Evolutionary conservation across 768 basidiomycete genomes (phyloP), one percentile per base, ranked within the genome.

Genomic region (Trametes gibbosa): DNA sequence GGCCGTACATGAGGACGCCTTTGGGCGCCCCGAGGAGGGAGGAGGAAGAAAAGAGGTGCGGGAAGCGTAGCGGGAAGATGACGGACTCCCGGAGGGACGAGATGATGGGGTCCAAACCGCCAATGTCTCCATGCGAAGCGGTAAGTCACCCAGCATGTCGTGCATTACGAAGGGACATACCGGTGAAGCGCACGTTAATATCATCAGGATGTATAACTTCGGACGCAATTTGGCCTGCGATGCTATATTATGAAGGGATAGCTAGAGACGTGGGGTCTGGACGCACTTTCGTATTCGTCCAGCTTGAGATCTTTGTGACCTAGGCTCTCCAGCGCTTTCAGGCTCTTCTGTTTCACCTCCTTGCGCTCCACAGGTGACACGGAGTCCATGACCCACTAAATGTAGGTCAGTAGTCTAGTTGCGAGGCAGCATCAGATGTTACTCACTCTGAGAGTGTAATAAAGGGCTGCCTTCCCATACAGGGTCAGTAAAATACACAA

Each of bases 181-280:
- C 93, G 23, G 80, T 72, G 71, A 95, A 95, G 21, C 76, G 77
- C 48, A 90, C 81, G 48, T 80, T 74, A 54, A 96, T 95, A 67
- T 95, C 91, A 70, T 95, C 92, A 2, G 93, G 92, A 65, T 92
- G 89, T 61, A 98, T 92, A 21, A 98, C 85, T 67, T 98, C 95
- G 39, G 88, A 90, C 4, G 96, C 92, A 56, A 98, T 93, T 41
- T 86, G 86, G 58, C 84, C 90, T 91, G 61, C 2, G 23, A 29
- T 57, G 23, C 63, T n/a, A 63, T 23, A 27, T 24, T 51, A 29
- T 10, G 29, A n/a, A 53, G 25, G 35, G 46, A 62, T 29, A 39
- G 56, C 50, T 21, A 25, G 14, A 14, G 17, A 40, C 10, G 13
- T 14, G 12, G 24, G 25, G n/a, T 56, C 35, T 12, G 0, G 27